Conservation (phyloP, 2,329 filamentous ascomycete genomes). For the Colletotrichum sp. region DNA sequence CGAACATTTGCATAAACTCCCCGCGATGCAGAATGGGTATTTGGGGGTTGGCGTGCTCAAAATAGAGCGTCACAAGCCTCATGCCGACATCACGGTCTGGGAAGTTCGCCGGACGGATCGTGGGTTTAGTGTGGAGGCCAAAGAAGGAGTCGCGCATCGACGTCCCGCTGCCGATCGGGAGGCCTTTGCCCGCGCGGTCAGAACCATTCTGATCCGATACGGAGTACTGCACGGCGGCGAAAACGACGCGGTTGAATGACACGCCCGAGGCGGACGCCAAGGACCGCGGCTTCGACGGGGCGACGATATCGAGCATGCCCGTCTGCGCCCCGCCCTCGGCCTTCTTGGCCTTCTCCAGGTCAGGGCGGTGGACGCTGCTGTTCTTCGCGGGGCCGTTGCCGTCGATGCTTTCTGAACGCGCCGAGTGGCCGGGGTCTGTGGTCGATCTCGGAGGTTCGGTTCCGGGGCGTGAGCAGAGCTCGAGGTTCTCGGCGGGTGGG, state of each 20-base stretch:
- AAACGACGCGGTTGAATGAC: conserved; percentile 92
- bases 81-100: conserved; percentile 77
- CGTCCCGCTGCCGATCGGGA: conserved; percentile 60
- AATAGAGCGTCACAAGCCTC: conserved; percentile 82
- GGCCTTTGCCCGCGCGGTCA: conserved; percentile 48
- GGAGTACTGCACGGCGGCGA: conserved; percentile 85
- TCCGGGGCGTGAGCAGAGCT: conserved; percentile 60
- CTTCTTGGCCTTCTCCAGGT: conserved; percentile 35
- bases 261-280: conserved; percentile 88
- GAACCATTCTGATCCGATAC: conserved; percentile 67
- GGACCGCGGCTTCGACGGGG: conserved; percentile 78
- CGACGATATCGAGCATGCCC: conserved; percentile 78
- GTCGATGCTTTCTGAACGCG: conserved; percentile 36
- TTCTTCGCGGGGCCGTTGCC: conserved; percentile 36
- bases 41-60: conserved; percentile 95
- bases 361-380: conserved; percentile 37
- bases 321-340: conserved; percentile 29
- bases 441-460: conserved; percentile 38
- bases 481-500: conserved; percentile 73
- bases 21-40: conserved; percentile 89
- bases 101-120: conserved; percentile 84
- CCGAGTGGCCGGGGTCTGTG: conserved; percentile 36
- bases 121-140: conserved; percentile 89
- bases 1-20: conserved; percentile 89
- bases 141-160: conserved; percentile 97